phyloP scores from a whole-genome alignment of 164 flowering plant species.

The Umbellularia californica region DNA sequence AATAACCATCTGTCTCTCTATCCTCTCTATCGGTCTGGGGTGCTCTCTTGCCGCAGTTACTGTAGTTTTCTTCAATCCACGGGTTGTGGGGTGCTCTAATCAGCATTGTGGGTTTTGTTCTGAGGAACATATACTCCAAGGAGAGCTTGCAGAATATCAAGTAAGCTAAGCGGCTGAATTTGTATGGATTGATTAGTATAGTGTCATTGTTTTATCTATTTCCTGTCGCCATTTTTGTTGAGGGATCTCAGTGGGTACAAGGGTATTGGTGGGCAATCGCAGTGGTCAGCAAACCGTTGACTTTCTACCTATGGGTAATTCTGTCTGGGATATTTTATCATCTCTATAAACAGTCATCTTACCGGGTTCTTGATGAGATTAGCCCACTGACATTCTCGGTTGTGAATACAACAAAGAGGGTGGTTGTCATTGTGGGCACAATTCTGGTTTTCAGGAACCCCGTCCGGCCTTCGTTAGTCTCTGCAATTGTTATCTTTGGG shows the following conservation, averaged over 20 bases:
- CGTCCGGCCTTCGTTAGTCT: slow-evolving; percentile 69
- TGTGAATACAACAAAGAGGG: slow-evolving; percentile 93
- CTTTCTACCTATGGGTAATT: slow-evolving; percentile 74
- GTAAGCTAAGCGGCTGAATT: slow-evolving; percentile 76
- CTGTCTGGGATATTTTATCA: slow-evolving; percentile 82
- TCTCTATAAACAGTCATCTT: slow-evolving; percentile 84
- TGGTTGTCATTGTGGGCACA: slow-evolving; percentile 74
- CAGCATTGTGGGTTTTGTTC: slow-evolving; percentile 84
- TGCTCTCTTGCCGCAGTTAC: slow-evolving; percentile 84
- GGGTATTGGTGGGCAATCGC: slow-evolving; percentile 66
- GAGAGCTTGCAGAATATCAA: slow-evolving; percentile 66
- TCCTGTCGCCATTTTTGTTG: slow-evolving; percentile 75
- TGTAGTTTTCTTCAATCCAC: slow-evolving; percentile 77
- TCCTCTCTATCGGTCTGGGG: slow-evolving; percentile 78
- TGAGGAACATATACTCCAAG: slow-evolving; percentile 82
- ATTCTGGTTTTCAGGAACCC: slow-evolving; percentile 85
- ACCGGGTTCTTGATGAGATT: slow-evolving; percentile 80
- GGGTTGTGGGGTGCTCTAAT: slow-evolving; percentile 88
- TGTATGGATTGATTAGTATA: slow-evolving; percentile 85
- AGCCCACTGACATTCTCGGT: slow-evolving; percentile 87
- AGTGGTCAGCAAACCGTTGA: slow-evolving; percentile 44
- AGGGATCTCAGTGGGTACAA: slow-evolving; percentile 79
- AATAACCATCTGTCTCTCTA: slow-evolving; percentile 70
- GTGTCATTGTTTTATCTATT: slow-evolving; percentile 67
- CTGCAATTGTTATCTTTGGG: slow-evolving; percentile 83